phyloP scores from a whole-genome alignment of 805 yeast genomes.

The Barnettozyma wickerhamii region DNA sequence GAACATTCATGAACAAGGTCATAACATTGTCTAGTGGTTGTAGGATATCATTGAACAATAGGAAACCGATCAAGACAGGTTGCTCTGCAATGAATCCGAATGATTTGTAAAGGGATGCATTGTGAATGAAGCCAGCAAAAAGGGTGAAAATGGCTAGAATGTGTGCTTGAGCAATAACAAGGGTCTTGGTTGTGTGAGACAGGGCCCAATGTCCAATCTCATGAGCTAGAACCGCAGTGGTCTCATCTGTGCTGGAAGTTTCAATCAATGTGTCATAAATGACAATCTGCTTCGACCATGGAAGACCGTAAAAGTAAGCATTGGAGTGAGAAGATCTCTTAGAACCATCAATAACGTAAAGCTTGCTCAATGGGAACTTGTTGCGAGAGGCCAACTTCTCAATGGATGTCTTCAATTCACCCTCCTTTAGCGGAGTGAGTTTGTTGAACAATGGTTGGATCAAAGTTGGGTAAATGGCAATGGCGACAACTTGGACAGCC shows the following conservation, averaged over 20 bases:
- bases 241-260: constrained; percentile 70
- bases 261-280: constrained; percentile 87
- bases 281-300: constrained; percentile 96
- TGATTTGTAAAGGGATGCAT: constrained; percentile 68
- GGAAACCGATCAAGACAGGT: constrained; percentile 80
- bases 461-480: constrained; percentile 76
- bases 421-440: constrained; percentile 83
- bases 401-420: constrained; percentile 78
- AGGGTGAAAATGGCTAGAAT: constrained; percentile 60
- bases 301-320: constrained; percentile 94
- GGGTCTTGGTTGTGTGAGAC: constrained; percentile 78
- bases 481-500: constrained; percentile 63
- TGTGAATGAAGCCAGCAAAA: constrained; percentile 77
- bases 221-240: constrained; percentile 95
- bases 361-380: constrained; percentile 79
- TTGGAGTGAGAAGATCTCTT: constrained; percentile 94
- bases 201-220: constrained; percentile 98
- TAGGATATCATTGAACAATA: constrained; percentile 72
- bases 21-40: constrained; percentile 71
- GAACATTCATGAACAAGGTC: constrained; percentile 60
- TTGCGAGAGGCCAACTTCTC: constrained; percentile 72
- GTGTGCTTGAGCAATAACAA: constrained; percentile 61
- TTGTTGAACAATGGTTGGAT: constrained; percentile 94
- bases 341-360: constrained; percentile 94
- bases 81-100: constrained; percentile 66